Evolutionary conservation across 345 rosid genomes (phyloP).

Genomic region (Gossypium australe): DNA sequence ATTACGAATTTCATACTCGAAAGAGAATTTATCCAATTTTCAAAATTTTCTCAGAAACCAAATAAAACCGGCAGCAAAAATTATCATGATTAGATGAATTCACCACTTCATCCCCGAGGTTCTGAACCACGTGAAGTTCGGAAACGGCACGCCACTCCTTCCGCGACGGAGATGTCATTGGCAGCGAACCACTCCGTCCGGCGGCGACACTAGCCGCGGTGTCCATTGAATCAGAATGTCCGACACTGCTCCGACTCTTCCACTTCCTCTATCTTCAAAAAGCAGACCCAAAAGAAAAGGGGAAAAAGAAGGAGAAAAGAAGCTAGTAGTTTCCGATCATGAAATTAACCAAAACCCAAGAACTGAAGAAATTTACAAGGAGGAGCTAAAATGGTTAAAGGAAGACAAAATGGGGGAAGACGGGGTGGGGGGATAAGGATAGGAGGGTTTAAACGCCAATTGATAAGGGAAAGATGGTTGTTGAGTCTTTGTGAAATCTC

Average conservation of each 20-base stretch:
- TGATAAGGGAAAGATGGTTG: constrained; percentile 12
- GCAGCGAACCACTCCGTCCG: constrained; percentile 63
- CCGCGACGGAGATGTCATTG: constrained; percentile 45
- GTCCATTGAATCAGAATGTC: constrained; percentile 51
- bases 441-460: constrained; percentile 17
- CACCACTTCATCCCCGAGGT: constrained; percentile 51
- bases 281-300: neutral
- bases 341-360: constrained; percentile 23
- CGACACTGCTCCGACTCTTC: constrained; percentile 19
- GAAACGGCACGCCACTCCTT: constrained; percentile 97
- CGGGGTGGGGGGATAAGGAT: constrained; percentile 14
- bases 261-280: constrained; percentile 14
- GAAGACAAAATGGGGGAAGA: neutral
- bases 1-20: constrained; percentile 1
- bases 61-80: neutral
- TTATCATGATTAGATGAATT: neutral
- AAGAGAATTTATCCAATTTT: neutral
- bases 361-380: constrained; percentile 8
- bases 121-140: constrained; percentile 60
- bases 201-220: constrained; percentile 56
- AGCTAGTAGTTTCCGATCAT: constrained; percentile 27
- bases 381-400: constrained; percentile 2
- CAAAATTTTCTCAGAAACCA: neutral
- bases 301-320: neutral
- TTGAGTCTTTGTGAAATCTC: neutral